Base-by-base conservation (phyloP, 192 early-diverging fungal species). In the Backusella tuberculispora region DNA sequence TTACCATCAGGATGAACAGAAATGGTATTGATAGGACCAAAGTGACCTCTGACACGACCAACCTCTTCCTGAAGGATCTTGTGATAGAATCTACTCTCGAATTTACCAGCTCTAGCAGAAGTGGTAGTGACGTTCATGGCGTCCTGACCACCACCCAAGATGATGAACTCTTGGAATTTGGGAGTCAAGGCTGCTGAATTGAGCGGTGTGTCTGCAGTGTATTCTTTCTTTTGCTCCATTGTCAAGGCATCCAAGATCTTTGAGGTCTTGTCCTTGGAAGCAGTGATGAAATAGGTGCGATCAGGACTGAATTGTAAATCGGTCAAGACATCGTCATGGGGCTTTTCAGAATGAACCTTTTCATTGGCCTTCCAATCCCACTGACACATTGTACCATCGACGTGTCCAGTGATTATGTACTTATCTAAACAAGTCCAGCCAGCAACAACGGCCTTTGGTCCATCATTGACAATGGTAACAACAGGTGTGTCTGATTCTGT, bases 11-110 rank as follows among this genome's bases (percentile, higher is more conserved):
- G 97, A 82, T 97, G 95, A 70, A 98, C 94, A 6, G 98, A 96
- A 68, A 99, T 87, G 15, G 97, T 99, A 85, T 99, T 99, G 85
- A 99, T 98, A 46, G 98, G 98, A 77, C 98, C 98, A 83, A 99
- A 99, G 78, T 99, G 98, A 29, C 98, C 98, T 88, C 94, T 95
- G 46, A 96, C 94, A 76, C 96, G 92, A 66, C 96, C 96, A 64
- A 98, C 94, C 84, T 99, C 97, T 79, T 97, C 95, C 77, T 97
- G 94, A 71, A 98, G 92, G 72, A 97, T 90, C 78, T 93, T 92
- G 87, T 99, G 98, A 90, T 92, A 99, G 90, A 99, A 98, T 63
- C 95, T 85, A 76, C 89, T 92, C 85, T 99, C 98, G 84, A 99
- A 99, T 85, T 98, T 97, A 79, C 97, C 97, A 81, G 93, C 90